Evolutionary conservation across 768 basidiomycete genomes (phyloP).

Genomic region (Suillus subalutaceus): DNA sequence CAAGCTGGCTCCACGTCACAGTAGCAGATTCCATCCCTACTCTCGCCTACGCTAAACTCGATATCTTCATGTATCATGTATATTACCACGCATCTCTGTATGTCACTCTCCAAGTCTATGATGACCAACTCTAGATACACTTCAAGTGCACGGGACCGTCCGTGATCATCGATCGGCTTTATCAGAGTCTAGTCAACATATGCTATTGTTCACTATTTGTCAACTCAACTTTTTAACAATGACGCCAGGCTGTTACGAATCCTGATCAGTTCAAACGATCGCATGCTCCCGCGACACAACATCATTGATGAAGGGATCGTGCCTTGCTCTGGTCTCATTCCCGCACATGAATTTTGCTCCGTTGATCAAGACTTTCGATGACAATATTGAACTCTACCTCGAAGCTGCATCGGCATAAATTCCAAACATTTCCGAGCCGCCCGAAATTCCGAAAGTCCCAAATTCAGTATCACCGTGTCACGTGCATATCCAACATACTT

Average conservation of each 20-base stretch:
- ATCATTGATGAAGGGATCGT: neutral
- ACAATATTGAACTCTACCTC: neutral
- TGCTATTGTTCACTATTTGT: neutral
- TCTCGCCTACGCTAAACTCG: constrained; percentile 24
- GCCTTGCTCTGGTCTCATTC: neutral
- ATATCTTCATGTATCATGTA: constrained; percentile 1
- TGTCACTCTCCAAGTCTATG: neutral
- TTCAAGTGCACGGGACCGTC: neutral
- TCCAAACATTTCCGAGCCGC: too few species aligned
- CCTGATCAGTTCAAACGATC: neutral
- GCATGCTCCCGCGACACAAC: neutral
- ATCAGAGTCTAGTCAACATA: neutral
- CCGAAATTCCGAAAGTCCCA: too few species aligned
- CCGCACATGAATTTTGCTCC: neutral
- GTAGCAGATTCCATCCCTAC: constrained; percentile 33
- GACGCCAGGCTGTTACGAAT: neutral
- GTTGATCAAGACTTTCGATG: neutral
- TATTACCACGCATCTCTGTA: neutral
- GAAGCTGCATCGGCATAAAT: too few species aligned
- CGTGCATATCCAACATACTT: neutral
- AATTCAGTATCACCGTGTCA: neutral
- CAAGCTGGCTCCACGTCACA: constrained; percentile 22
- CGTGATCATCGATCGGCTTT: neutral
- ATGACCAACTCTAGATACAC: neutral
- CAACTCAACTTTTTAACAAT: neutral